Conservation (phyloP, 1,284 basidiomycete genomes). For the Gomphus bonarii region DNA sequence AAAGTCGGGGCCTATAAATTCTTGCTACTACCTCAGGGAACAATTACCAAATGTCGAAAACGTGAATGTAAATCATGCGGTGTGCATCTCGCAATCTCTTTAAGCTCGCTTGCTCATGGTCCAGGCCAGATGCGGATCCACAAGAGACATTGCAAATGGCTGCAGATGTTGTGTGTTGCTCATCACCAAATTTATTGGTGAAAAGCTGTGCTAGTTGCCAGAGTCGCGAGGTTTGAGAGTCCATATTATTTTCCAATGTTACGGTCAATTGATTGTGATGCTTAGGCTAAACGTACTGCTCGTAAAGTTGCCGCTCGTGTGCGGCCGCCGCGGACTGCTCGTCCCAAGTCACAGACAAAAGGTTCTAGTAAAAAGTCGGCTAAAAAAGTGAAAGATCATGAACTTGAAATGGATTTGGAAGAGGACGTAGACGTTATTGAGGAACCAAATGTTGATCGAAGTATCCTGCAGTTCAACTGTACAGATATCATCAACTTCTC, state of each 20-base stretch:
- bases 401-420: constrained; percentile 15
- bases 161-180: constrained; percentile 61
- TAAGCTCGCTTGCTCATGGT: constrained; percentile 13
- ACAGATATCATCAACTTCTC: constrained; percentile 86
- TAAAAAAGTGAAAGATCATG: constrained; percentile 16
- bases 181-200: constrained; percentile 69
- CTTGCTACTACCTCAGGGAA: constrained; percentile 66
- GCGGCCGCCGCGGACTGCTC: constrained; percentile 35
- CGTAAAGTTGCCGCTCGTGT: constrained; percentile 76
- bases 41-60: constrained; percentile 66
- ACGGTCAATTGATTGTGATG: constrained; percentile 7
- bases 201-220: constrained; percentile 79
- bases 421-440: constrained; percentile 18
- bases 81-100: neutral
- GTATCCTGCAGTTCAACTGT: constrained; percentile 94
- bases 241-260: constrained; percentile 11
- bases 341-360: constrained; percentile 2
- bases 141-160: constrained; percentile 64
- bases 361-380: neutral
- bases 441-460: constrained; percentile 35
- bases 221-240: constrained; percentile 55
- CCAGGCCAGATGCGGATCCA: constrained; percentile 48
- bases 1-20: constrained; percentile 78
- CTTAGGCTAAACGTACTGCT: constrained; percentile 76
- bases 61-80: constrained; percentile 40